These are phyloP conservation scores for Acacia pycnantha DNA, from an alignment of 331 rosid species.

Conservation along the genomic window DNA sequence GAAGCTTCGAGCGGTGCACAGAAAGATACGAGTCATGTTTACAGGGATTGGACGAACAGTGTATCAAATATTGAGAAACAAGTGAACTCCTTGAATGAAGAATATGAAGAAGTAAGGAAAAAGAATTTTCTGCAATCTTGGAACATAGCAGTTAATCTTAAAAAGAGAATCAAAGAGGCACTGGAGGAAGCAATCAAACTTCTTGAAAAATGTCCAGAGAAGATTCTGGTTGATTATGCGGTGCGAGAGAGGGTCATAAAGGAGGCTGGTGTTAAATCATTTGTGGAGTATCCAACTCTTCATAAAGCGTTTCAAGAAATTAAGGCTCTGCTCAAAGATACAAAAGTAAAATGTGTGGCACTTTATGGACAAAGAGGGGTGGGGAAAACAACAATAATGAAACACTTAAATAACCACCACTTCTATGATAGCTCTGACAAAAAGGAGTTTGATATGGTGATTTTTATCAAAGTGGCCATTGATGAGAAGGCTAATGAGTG, in stretches of 20 bases:
- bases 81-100: background rate
- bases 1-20: background rate
- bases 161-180: background rate
- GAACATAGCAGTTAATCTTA: background rate
- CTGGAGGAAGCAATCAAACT: background rate
- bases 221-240: background rate
- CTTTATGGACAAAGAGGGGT: background rate
- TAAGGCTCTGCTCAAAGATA: background rate
- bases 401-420: background rate
- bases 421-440: too few relatives aligned
- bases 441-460: too few relatives aligned
- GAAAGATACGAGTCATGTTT: background rate
- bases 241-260: background rate
- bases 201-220: too few relatives aligned
- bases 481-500: too few relatives aligned
- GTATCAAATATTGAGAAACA: background rate
- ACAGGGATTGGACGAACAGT: background rate
- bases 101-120: background rate
- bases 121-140: too few relatives aligned
- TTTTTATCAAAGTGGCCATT: too few relatives aligned
- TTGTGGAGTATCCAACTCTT: background rate
- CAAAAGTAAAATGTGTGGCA: background rate
- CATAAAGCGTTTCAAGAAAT: background rate
- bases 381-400: constrained; percentile 10
- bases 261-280: background rate